These are phyloP conservation scores for Psophocarpus tetragonolobus DNA, from an alignment of 306 rosid species.

Conservation along the genomic window DNA sequence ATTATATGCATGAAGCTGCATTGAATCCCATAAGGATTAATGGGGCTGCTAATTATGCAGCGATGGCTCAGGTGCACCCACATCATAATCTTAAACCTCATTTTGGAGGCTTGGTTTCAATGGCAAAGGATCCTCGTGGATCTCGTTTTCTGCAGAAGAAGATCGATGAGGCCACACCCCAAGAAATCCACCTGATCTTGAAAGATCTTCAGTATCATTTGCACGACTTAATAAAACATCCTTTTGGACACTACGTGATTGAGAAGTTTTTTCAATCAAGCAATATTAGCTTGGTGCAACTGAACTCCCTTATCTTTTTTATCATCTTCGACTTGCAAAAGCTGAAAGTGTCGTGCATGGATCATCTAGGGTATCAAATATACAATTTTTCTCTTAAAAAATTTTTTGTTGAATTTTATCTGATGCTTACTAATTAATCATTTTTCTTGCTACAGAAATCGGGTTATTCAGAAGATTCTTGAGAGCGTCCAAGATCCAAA, in stretches of 20 bases:
- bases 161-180: background rate
- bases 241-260: constrained; percentile 12
- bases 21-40: background rate
- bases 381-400: background rate
- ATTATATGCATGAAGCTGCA: background rate
- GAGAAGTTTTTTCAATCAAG: constrained; percentile 25
- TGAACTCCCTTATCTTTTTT: background rate
- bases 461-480: constrained; percentile 40
- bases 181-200: background rate
- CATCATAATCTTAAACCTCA: background rate
- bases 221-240: constrained; percentile 27
- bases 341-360: constrained; percentile 32
- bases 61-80: background rate
- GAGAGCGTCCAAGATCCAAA: background rate
- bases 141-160: background rate
- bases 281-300: background rate
- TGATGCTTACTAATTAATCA: background rate
- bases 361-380: constrained; percentile 35
- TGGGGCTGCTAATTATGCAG: background rate
- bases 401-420: background rate
- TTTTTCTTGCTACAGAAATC: constrained; percentile 27
- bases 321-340: background rate
- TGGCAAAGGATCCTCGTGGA: constrained; percentile 14
- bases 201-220: background rate
- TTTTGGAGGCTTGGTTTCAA: background rate